Evolutionary conservation across 441 rosid species (phyloP), one percentile per base, ranked within the genome.

Genomic region (Dalechampia spathulata): DNA sequence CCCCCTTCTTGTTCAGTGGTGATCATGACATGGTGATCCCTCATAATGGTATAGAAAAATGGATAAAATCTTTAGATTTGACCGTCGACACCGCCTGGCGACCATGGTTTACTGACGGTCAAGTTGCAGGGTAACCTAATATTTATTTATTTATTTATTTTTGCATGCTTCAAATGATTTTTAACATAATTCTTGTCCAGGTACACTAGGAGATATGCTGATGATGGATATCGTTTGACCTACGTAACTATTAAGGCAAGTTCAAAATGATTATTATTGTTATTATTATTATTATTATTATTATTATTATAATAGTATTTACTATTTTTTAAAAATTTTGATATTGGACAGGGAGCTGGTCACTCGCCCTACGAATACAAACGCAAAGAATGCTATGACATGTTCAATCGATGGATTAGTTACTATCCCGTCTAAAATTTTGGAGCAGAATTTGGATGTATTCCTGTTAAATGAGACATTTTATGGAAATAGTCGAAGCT

Each of bases 291-390:
- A 9, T 0, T 43, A 4, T 43, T 19, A 22, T 17, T 43, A 43
- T 17, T 6, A 14, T 37, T 38, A 17, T 1, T 2, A 15, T 1
- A 38, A 38, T 38, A 5, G 17, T 13, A 38, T 15, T 0, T 13
- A 38, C 1, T 5, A 15, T 17, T 2, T 12, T 14, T 38, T 38
- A 7, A 34, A 2, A 34, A 3, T n/a, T 6, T 19, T 21, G 6
- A 48, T 9, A 14, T 7, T 0, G 4, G 52, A 22, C 36, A 77
- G 78, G 81, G 81, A 23, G 72, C 70, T 6, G 81, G 81, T 11
- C 81, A 73, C 51, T 65, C 78, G 5, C 76, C 75, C 7, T 60
- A 62, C 2, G 81, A 76, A 30, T 72, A 63, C 58, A 64, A 61
- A 22, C 58, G 72, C 4, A 43, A 48, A 23, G 61, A 59, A 37